Percentiles rank a stretch among this genome's conserved stretches.
phyloP scores from a whole-genome alignment of 2,329 filamentous ascomycete genomes.

The Stagonosporopsis tanaceti region DNA sequence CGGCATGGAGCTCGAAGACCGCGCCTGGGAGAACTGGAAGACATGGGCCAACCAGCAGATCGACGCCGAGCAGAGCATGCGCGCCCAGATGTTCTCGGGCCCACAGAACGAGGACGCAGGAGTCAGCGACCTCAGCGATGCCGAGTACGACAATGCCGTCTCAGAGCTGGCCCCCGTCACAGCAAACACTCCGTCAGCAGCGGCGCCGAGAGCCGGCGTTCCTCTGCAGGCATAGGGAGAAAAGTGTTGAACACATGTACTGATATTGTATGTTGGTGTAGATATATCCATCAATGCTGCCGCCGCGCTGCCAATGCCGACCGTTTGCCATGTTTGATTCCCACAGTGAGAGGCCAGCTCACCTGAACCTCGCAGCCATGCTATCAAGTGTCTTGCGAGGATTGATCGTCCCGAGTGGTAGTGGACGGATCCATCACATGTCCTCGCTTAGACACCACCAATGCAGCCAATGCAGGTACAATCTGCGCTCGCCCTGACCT shows the following conservation, averaged over 20 bases:
- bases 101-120: conserved; percentile 40
- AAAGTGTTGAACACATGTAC: conserved; percentile 8
- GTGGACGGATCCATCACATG: not conserved
- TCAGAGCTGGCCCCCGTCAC: conserved; percentile 42
- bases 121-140: conserved; percentile 25
- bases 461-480: conserved; percentile 19
- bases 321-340: too few relatives aligned
- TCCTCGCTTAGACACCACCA: not conserved
- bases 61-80: conserved; percentile 56
- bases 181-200: conserved; percentile 36
- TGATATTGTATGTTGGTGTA: conserved; percentile 25
- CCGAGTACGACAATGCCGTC: conserved; percentile 41
- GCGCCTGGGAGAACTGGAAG: conserved; percentile 85
- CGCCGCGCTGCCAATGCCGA: not conserved
- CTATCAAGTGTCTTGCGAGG: too few relatives aligned
- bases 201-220: conserved; percentile 50
- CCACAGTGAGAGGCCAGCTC: too few relatives aligned
- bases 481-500: not conserved
- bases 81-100: conserved; percentile 52
- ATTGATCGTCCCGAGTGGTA: too few relatives aligned
- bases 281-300: conserved; percentile 12
- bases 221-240: conserved; percentile 42
- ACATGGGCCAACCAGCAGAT: conserved; percentile 71
- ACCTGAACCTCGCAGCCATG: too few relatives aligned
- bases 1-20: conserved; percentile 82